Evolutionary conservation across 768 basidiomycete species (phyloP).

Genomic region (Gymnopilus dilepis): DNA sequence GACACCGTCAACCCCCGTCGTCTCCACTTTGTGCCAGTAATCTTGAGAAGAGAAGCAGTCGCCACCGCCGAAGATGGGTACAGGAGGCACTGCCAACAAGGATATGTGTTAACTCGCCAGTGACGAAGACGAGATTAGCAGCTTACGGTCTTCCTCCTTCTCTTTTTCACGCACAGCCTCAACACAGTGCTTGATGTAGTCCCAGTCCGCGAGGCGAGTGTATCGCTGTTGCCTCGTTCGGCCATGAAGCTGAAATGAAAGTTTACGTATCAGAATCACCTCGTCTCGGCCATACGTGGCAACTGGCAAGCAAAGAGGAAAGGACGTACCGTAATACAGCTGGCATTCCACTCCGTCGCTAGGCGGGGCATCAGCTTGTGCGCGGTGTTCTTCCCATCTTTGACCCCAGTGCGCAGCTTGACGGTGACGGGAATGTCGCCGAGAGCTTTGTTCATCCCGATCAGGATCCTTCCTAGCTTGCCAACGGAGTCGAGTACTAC

Average conservation of each 20-base stretch:
- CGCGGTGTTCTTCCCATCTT: conserved; percentile 82
- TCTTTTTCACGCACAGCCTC: conserved; percentile 75
- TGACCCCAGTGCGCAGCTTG: conserved; percentile 92
- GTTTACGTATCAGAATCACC: too few relatives aligned
- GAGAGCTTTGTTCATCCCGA: conserved; percentile 90
- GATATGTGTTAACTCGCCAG: conserved; percentile 1
- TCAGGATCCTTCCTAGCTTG: conserved; percentile 84
- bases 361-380: conserved; percentile 92
- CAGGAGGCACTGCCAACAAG: conserved; percentile 59
- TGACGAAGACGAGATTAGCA: not conserved
- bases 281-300: too few relatives aligned
- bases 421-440: conserved; percentile 92
- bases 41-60: conserved; percentile 90
- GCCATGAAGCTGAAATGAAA: conserved; percentile 98
- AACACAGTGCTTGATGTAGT: conserved; percentile 89
- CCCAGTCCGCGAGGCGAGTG: conserved; percentile 91
- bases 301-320: not conserved
- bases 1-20: conserved; percentile 89
- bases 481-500: conserved; percentile 83
- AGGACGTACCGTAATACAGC: conserved; percentile 48
- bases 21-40: conserved; percentile 78
- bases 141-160: conserved; percentile 73
- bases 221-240: conserved; percentile 95
- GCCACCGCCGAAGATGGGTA: conserved; percentile 97
- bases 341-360: conserved; percentile 51